phyloP scores from a whole-genome alignment of 352 stramenopile species.

The Globisporangium apiculatum region DNA sequence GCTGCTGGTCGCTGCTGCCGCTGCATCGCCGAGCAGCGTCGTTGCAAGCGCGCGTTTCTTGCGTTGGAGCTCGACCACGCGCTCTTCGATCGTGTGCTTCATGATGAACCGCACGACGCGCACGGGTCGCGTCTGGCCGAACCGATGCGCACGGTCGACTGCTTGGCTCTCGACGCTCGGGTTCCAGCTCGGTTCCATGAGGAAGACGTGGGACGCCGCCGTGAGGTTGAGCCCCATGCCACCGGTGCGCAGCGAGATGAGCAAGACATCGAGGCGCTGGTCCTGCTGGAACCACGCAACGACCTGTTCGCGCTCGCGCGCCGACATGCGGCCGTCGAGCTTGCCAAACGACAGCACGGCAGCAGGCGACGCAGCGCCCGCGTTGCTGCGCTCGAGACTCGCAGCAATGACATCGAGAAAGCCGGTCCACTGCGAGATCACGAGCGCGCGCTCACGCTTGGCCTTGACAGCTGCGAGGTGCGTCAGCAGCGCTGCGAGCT shows the following conservation, averaged over 20 bases:
- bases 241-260: constrained; percentile 86
- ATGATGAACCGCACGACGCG: constrained; percentile 80
- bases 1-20: constrained; percentile 9
- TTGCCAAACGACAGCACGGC: constrained; percentile 34
- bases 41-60: constrained; percentile 82
- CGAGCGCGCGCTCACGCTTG: constrained; percentile 48
- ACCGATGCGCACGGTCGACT: constrained; percentile 85
- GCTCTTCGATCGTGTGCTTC: constrained; percentile 87
- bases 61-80: constrained; percentile 82
- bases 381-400: constrained; percentile 30
- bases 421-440: constrained; percentile 87
- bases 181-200: constrained; percentile 92
- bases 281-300: constrained; percentile 56
- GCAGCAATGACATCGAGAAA: constrained; percentile 76
- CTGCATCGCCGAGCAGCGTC: constrained; percentile 55
- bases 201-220: constrained; percentile 87
- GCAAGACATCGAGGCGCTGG: constrained; percentile 63
- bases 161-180: constrained; percentile 88
- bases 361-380: constrained; percentile 1
- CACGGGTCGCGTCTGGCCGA: constrained; percentile 68
- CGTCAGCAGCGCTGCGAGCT: constrained; percentile 45
- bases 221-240: constrained; percentile 91
- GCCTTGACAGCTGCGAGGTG: constrained; percentile 41
- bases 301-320: constrained; percentile 53
- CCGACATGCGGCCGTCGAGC: constrained; percentile 53